Evolutionary conservation across 768 basidiomycete species (phyloP).

Genomic region (Boletus rubropictus): DNA sequence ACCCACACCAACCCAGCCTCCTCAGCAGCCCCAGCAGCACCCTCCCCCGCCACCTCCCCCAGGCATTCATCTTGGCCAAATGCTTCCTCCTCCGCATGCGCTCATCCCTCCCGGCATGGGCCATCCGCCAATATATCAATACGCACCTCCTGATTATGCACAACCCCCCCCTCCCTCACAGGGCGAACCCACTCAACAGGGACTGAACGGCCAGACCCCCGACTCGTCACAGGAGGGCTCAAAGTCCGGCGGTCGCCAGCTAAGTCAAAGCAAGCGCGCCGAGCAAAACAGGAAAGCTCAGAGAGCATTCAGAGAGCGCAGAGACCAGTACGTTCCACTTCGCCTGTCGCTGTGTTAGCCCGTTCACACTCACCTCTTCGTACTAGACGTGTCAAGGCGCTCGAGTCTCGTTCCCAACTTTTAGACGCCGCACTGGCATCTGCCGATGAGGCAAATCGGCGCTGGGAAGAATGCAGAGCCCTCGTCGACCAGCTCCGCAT

Average conservation of each 20-base stretch:
- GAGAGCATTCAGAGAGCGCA: slow-evolving; percentile 81
- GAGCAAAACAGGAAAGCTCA: slow-evolving; percentile 95
- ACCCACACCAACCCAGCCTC: slow-evolving; percentile 13
- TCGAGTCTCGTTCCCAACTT: slow-evolving; percentile 80
- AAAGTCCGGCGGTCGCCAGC: slow-evolving; percentile 41
- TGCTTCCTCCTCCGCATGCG: slow-evolving; percentile 49
- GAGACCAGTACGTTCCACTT: slow-evolving; percentile 64
- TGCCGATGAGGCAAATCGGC: slow-evolving; percentile 82
- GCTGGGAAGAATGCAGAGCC: slow-evolving; percentile 88
- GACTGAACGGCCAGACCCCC: slow-evolving; percentile 17
- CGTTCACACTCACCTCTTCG: slow-evolving; percentile 10
- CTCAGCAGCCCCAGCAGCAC: slow-evolving; percentile 26
- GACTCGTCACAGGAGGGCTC: background rate
- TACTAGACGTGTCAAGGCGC: slow-evolving; percentile 75
- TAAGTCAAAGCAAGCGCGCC: slow-evolving; percentile 81
- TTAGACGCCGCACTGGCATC: slow-evolving; percentile 81
- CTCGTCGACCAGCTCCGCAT: slow-evolving; percentile 83
- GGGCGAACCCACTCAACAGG: slow-evolving; percentile 26
- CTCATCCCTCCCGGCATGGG: slow-evolving; percentile 41
- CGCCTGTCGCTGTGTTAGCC: background rate
- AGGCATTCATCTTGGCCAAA: slow-evolving; percentile 43
- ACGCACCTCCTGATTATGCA: slow-evolving; percentile 30
- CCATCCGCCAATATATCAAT: slow-evolving; percentile 31
- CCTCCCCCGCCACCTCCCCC: slow-evolving; percentile 33
- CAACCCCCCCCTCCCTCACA: slow-evolving; percentile 26